Conservation (phyloP, 2,329 filamentous ascomycete species). For the Furcasterigmium sp. region DNA sequence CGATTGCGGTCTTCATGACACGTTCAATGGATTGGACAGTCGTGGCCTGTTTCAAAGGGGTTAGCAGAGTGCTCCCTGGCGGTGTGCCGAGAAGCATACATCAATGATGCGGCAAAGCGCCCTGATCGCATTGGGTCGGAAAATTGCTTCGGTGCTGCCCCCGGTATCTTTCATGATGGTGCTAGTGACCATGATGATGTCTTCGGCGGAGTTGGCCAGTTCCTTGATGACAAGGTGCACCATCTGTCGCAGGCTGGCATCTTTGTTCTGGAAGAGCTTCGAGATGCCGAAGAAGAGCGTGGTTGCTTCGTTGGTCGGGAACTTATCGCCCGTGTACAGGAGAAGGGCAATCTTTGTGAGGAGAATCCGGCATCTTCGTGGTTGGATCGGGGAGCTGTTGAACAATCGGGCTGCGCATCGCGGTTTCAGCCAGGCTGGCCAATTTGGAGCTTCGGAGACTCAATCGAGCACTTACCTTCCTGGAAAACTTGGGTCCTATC, state of each 20-base stretch:
- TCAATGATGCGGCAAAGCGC: conserved; percentile 96
- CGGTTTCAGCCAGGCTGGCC: conserved; percentile 11
- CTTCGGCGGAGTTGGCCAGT: conserved; percentile 88
- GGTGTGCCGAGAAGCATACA: conserved; percentile 44
- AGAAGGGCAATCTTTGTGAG: conserved; percentile 96
- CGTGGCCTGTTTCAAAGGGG: conserved; percentile 56
- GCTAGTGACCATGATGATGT: conserved; percentile 99
- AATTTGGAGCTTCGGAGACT: conserved; percentile 5
- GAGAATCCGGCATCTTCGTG: conserved; percentile 93
- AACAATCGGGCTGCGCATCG: conserved; percentile 75
- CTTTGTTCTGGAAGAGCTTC: conserved; percentile 99
- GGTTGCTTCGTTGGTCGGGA: conserved; percentile 95
- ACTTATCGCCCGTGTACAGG: conserved; percentile 93
- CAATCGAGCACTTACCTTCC: conserved; percentile 64
- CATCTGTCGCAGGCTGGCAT: conserved; percentile 97
- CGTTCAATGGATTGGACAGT: conserved; percentile 97
- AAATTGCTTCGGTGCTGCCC: conserved; percentile 88
- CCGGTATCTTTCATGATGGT: conserved; percentile 99
- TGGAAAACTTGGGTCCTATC: conserved; percentile 98
- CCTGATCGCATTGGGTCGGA: conserved; percentile 91
- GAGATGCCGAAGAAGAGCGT: conserved; percentile 98
- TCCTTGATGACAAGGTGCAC: conserved; percentile 98
- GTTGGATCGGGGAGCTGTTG: conserved; percentile 95
- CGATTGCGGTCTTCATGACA: conserved; percentile 97
- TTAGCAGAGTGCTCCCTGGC: conserved; percentile 10